These are phyloP conservation scores for Epichloe uncinata DNA, from an alignment of 2,329 filamentous ascomycete species.

Conservation along the genomic window DNA sequence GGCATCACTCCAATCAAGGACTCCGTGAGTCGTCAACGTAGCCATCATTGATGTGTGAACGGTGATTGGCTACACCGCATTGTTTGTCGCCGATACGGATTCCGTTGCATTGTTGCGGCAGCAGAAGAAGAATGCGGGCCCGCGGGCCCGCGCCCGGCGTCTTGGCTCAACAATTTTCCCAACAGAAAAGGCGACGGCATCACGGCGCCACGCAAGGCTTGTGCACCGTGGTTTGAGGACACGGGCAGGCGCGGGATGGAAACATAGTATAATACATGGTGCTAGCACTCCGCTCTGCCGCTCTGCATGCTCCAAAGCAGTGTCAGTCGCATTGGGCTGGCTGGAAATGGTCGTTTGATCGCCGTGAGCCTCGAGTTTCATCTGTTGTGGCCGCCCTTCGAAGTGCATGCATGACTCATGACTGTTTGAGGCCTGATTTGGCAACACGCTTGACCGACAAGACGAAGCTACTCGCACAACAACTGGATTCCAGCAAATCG, in stretches of 20 bases:
- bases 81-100: too few species aligned
- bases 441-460: background rate
- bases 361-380: background rate
- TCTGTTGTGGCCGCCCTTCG: background rate
- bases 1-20: too few species aligned
- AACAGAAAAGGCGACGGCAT: conserved; percentile 16
- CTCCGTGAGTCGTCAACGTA: too few species aligned
- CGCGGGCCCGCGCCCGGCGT: background rate
- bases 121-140: background rate
- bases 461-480: background rate
- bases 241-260: too few species aligned
- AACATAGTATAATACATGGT: too few species aligned
- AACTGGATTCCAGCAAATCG: background rate
- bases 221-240: too few species aligned
- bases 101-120: background rate
- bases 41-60: too few species aligned
- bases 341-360: background rate
- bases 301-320: too few species aligned
- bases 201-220: background rate
- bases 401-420: too few species aligned
- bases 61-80: too few species aligned
- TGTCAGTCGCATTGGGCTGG: too few species aligned
- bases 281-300: too few species aligned
- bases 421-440: background rate
- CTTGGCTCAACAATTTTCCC: conserved; percentile 24